Percentiles rank a stretch among this genome's conserved stretches.
phyloP scores from a whole-genome alignment of 257 asterid species.

The Rubia yunnanensis region DNA sequence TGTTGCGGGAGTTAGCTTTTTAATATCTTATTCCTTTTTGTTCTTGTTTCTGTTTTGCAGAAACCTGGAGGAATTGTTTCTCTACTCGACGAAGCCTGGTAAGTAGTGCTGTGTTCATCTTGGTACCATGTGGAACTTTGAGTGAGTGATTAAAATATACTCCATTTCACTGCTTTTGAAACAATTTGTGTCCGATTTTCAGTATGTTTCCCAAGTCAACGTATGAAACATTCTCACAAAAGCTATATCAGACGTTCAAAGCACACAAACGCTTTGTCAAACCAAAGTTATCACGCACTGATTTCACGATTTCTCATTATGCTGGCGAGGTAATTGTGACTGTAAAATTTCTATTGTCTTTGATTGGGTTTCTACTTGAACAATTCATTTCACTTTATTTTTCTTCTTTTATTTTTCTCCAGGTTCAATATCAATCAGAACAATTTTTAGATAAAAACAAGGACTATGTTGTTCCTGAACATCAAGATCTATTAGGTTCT shows the following conservation, averaged over 20 bases:
- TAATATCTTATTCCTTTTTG: background rate
- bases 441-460: constrained; percentile 94
- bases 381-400: constrained; percentile 12
- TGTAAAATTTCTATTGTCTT: constrained; percentile 9
- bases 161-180: constrained; percentile 1
- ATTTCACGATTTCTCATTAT: constrained; percentile 85
- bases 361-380: constrained; percentile 6
- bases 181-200: constrained; percentile 24
- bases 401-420: constrained; percentile 21
- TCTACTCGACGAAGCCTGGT: constrained; percentile 99
- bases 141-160: constrained; percentile 4
- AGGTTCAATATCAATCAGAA: constrained; percentile 93
- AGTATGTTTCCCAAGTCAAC: constrained; percentile 99
- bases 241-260: constrained; percentile 93
- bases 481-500: constrained; percentile 71
- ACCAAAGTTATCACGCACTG: constrained; percentile 91
- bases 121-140: background rate
- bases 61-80: constrained; percentile 97
- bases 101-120: constrained; percentile 1
- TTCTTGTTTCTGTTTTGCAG: constrained; percentile 37
- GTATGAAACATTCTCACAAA: constrained; percentile 84
- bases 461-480: constrained; percentile 95
- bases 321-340: constrained; percentile 88
- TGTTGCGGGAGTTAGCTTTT: background rate
- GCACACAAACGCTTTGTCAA: constrained; percentile 81